Evolutionary conservation across 164 flowering plant species (phyloP).

Genomic region (Magnolia officinalis): DNA sequence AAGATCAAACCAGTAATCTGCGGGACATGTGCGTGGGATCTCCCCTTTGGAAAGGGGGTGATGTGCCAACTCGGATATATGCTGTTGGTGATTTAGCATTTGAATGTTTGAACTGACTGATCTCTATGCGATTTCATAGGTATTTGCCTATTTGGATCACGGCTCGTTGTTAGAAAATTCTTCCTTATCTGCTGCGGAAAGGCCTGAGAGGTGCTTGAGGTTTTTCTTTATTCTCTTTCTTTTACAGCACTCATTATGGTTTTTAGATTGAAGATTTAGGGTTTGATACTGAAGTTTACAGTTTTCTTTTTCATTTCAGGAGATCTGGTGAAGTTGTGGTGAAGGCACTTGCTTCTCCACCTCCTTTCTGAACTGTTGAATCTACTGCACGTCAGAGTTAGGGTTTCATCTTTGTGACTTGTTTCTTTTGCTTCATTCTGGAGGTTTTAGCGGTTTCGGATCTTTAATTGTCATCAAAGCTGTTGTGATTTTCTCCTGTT

Average conservation of each 20-base stretch:
- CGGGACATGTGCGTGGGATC: no score
- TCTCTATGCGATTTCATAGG: no score
- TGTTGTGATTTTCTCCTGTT: neutral
- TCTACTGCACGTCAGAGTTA: no score
- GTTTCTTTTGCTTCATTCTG: neutral
- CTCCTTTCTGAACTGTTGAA: neutral
- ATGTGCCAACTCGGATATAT: no score
- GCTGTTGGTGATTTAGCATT: no score
- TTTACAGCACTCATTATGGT: neutral
- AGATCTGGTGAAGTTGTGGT: neutral
- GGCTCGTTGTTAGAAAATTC: no score
- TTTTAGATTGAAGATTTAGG: neutral
- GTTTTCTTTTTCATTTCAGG: conserved; percentile 1
- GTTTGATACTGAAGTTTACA: neutral
- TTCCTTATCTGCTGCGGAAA: no score
- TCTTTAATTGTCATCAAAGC: neutral
- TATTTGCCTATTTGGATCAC: no score
- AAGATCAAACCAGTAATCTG: no score
- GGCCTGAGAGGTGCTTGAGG: neutral
- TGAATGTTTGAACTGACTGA: no score
- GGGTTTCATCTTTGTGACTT: conserved; percentile 5
- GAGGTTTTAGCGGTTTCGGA: neutral
- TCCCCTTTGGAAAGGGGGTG: no score
- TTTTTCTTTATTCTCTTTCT: no score
- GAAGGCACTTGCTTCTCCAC: neutral